Base-by-base conservation (phyloP, 2,329 filamentous ascomycete species). In the Microsporum canis region DNA sequence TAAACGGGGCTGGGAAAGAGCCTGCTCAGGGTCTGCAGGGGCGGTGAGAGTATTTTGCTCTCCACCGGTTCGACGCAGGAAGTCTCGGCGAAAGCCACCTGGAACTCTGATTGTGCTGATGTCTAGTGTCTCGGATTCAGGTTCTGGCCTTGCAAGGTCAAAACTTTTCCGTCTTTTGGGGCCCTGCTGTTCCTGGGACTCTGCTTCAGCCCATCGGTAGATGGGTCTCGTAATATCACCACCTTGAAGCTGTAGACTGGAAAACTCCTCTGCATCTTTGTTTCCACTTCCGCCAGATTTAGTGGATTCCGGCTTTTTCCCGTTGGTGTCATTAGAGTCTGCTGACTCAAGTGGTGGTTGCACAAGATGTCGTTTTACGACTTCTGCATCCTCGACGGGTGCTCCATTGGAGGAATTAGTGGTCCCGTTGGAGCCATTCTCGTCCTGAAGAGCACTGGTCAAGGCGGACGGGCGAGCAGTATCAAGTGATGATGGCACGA, bases 161-260 rank as follows among this genome's bases (percentile, higher is more conserved):
- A 96, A 96, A 74, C 91, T 97, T 77, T 91, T 87, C 76, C 91
- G 96, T 68, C 92, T 84, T 68, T 87, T 84, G 69, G 58, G 47
- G 34, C 77, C 73, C 14, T 77, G 75, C 56, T 86, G 83, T 55
- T 84, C 79, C 70, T 95, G 86, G 58, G 88, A 88, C 71, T 95
- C 89, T 8, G 57, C 39, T 73, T 97, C 91, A 4, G 91, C 90
- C 89, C 95, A 99, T 68, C 89, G 87, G 78, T 99, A 99, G 68
- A 99, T 95, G 60, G 92, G 89, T 63, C 94, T 82, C 29, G 92
- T 96, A 61, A 96, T 88, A 72, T 99, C 94, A 65, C 94, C 94
- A 63, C 94, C 94, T 72, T 97, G 95, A 55, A 99, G 78, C 71
- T 87, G 86, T 71, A 99, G 75, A 75, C 94, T 97, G 34, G 91